Evolutionary conservation across 345 rosid genomes (phyloP), one percentile per base, ranked within the genome.

Genomic region (Salix viminalis): DNA sequence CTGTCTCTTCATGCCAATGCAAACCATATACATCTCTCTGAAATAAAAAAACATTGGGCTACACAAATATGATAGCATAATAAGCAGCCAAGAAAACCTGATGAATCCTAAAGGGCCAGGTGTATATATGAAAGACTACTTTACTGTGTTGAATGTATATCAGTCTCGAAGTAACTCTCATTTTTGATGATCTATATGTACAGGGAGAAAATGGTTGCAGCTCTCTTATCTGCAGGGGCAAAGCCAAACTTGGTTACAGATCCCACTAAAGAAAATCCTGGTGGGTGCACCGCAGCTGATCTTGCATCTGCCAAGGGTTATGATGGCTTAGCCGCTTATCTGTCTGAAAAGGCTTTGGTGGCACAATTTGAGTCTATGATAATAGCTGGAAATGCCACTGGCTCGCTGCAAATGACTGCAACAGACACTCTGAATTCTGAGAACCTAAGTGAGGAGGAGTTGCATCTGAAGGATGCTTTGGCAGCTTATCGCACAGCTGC

Each of bases 161-260:
- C 39, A n/a, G 23, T 50, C 14, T 52, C 37, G 12, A 56, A 50
- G 61, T 60, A 48, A 66, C 70, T 73, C 69, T 19, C 23, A 7
- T 34, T 81, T 7, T 60, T 46, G 36, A 58, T 36, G 60, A 75
- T 73, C 76, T 68, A 58, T 60, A 67, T 79, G 41, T 88, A 84
- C 90, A 96, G 97, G 85, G 92, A 93, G 85, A 91, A 88, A 82
- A 96, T 93, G 97, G 97, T 92, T 80, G 98, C 87, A 56, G 88
- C 74, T 84, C 95, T 96, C 85, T 89, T 96, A 83, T 86, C 98
- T 69, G 94, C 90, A 6, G 97, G 97, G 73, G 99, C 99, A 39
- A 92, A 87, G 80, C 86, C 99, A 11, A 89, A 90, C 86, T 72
- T 87, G 84, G 97, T 96, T 77, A 93, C 97, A 24, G 98, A 96